Evolutionary conservation across 129 eudicot species (phyloP).

Genomic region (Cynara cardunculus): DNA sequence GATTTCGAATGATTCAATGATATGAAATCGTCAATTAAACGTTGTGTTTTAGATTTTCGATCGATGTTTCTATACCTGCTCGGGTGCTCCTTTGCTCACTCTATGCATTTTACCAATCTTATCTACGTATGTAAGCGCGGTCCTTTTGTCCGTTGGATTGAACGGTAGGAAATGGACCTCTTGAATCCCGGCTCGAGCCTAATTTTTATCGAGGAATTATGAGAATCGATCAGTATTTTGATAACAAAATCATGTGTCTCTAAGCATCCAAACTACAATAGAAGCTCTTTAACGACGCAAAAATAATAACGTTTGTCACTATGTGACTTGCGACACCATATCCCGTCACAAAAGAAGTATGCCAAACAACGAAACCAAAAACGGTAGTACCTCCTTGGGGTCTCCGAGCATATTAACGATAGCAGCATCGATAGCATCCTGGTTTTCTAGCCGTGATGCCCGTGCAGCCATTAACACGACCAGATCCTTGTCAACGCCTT

Average conservation of each 20-base stretch:
- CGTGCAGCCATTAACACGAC: slow-evolving; percentile 86
- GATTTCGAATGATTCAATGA: not conserved
- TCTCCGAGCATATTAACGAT: slow-evolving; percentile 81
- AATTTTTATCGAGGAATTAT: not conserved
- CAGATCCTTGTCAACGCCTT: slow-evolving; percentile 62
- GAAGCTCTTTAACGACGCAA: not conserved
- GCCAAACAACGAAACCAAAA: not conserved
- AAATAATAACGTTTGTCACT: not conserved
- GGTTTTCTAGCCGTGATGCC: slow-evolving; percentile 82
- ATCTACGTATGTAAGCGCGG: slow-evolving; percentile 79
- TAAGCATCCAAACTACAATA: not conserved
- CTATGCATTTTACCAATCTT: slow-evolving; percentile 73
- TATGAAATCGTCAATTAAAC: not conserved
- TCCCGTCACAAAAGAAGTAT: not conserved
- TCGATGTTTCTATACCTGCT: slow-evolving; percentile 50
- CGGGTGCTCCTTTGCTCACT: slow-evolving; percentile 98
- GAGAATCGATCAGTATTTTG: not conserved
- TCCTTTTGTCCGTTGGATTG: slow-evolving; percentile 90
- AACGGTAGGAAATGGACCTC: slow-evolving; percentile 92
- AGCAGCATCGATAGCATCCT: slow-evolving; percentile 83
- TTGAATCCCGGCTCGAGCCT: slow-evolving; percentile 88
- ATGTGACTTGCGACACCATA: not conserved
- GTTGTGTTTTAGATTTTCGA: not conserved
- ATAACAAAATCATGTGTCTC: not conserved
- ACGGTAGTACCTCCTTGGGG: slow-evolving; percentile 63